phyloP scores from a whole-genome alignment of 306 rosid species.

The Begonia peltatifolia region DNA sequence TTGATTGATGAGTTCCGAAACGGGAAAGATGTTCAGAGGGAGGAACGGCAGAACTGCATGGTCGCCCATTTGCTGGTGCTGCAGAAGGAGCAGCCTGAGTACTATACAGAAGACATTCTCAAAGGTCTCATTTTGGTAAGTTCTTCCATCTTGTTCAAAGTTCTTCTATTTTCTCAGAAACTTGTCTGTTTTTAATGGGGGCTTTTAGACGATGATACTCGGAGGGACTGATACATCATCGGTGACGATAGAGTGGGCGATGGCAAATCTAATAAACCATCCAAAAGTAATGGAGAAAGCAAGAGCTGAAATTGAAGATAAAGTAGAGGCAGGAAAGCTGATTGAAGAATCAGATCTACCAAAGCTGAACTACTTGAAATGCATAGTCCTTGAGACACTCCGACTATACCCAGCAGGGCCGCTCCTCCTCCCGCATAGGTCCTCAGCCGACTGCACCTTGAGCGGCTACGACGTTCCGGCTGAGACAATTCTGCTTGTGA shows the following conservation, averaged over 20 bases:
- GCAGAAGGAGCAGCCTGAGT: conserved; percentile 39
- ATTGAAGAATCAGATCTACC: conserved; percentile 26
- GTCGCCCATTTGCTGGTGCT: conserved; percentile 31
- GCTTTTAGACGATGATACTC: conserved; percentile 14
- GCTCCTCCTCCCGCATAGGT: conserved; percentile 5
- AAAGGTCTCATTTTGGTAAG: conserved; percentile 54
- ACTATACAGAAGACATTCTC: conserved; percentile 50
- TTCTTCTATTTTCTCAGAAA: neutral
- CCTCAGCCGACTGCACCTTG: conserved; percentile 3
- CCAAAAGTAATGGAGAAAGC: conserved; percentile 29
- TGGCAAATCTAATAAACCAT: conserved; percentile 44
- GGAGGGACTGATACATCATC: conserved; percentile 51
- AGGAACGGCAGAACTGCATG: conserved; percentile 17
- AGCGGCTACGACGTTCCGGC: conserved; percentile 11
- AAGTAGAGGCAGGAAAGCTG: conserved; percentile 14
- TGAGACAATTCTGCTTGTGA: conserved; percentile 9
- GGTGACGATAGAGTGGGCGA: conserved; percentile 39
- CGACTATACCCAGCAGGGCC: conserved; percentile 11
- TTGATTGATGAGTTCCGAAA: conserved; percentile 29
- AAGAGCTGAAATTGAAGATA: conserved; percentile 20
- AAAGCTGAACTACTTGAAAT: conserved; percentile 25
- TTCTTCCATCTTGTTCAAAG: neutral
- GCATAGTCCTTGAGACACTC: conserved; percentile 9
- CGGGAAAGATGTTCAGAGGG: neutral
- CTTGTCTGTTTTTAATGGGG: neutral